Conservation (phyloP, 1,139 yeast species). For the Suhomyces guaymorum region DNA sequence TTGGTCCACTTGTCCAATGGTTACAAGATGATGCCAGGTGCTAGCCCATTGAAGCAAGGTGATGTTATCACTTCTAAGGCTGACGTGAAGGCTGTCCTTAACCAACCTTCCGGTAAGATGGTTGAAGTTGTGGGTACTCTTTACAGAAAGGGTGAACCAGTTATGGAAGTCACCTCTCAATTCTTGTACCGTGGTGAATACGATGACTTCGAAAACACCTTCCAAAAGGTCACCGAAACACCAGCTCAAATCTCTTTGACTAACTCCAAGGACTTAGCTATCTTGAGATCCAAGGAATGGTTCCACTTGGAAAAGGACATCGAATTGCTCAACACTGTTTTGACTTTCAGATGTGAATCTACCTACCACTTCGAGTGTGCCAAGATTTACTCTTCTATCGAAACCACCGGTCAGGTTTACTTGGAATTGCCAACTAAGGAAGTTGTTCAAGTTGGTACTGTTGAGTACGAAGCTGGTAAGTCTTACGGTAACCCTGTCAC, state of each 20-base stretch:
- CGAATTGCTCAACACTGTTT: constrained; percentile 74
- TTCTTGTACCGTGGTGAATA: constrained; percentile 96
- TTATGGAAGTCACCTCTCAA: constrained; percentile 91
- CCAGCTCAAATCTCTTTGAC: constrained; percentile 78
- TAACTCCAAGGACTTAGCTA: constrained; percentile 87
- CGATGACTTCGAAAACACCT: constrained; percentile 85
- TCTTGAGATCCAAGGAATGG: constrained; percentile 95
- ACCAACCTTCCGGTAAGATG: constrained; percentile 90
- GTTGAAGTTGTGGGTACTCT: constrained; percentile 95
- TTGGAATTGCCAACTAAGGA: constrained; percentile 94
- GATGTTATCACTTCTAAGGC: constrained; percentile 85
- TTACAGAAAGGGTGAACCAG: constrained; percentile 71
- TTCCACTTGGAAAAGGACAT: constrained; percentile 75
- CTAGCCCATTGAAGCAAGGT: constrained; percentile 84
- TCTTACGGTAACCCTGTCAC: constrained; percentile 97
- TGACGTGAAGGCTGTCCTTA: constrained; percentile 81
- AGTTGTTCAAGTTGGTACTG: constrained; percentile 81
- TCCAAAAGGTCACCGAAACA: constrained; percentile 83
- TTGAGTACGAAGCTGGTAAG: constrained; percentile 86
- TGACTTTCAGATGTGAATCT: constrained; percentile 89
- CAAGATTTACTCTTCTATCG: constrained; percentile 73
- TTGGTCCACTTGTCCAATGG: constrained; percentile 95
- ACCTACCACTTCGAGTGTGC: constrained; percentile 79
- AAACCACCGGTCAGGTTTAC: constrained; percentile 81
- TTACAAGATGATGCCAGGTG: constrained; percentile 91